Conservation (phyloP, 2,329 filamentous ascomycete species). For the Stagonosporopsis cucurbitacearum region DNA sequence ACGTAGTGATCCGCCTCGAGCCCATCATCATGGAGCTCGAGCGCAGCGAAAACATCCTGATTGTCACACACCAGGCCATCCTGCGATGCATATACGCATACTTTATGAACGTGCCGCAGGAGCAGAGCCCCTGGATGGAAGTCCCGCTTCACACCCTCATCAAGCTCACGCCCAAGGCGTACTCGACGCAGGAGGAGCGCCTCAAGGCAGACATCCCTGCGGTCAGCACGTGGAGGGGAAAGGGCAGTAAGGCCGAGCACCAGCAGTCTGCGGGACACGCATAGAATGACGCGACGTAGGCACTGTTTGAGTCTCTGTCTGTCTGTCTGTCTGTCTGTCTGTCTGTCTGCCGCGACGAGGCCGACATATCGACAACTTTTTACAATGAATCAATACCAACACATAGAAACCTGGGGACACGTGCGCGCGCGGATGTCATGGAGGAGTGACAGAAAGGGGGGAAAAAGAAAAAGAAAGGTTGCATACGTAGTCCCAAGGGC, state of each 20-base stretch:
- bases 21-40: slow-evolving; percentile 99
- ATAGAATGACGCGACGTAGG: slow-evolving; percentile 19
- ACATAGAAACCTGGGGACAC: too few species aligned
- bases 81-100: slow-evolving; percentile 97
- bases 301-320: slow-evolving; percentile 18
- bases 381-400: not conserved
- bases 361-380: not conserved
- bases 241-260: slow-evolving; percentile 90
- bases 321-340: too few species aligned
- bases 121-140: slow-evolving; percentile 96
- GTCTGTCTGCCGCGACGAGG: not conserved
- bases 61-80: slow-evolving; percentile 97
- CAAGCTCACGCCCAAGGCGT: slow-evolving; percentile 92
- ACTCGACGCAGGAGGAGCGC: slow-evolving; percentile 88
- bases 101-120: slow-evolving; percentile 96
- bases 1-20: slow-evolving; percentile 96
- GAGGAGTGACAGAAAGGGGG: too few species aligned
- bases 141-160: slow-evolving; percentile 96
- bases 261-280: slow-evolving; percentile 54
- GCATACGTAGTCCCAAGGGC: too few species aligned
- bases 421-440: too few species aligned
- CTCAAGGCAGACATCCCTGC: slow-evolving; percentile 92
- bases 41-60: slow-evolving; percentile 93
- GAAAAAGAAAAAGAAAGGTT: too few species aligned
- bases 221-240: slow-evolving; percentile 94